phyloP scores from a whole-genome alignment of 2,329 filamentous ascomycete genomes.

The Stachybotrys echinatus region DNA sequence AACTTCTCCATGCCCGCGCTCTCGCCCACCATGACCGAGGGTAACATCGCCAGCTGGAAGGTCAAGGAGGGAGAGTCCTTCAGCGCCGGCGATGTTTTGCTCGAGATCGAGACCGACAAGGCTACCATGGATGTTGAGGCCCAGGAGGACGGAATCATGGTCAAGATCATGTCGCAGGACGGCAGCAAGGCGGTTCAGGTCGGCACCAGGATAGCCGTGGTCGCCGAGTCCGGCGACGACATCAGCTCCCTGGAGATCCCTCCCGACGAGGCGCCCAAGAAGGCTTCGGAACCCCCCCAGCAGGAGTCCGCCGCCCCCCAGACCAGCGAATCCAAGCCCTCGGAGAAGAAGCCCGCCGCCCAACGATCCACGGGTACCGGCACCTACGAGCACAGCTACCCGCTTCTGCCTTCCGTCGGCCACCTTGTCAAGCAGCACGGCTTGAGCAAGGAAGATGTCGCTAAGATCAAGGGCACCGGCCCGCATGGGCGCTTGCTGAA shows the following conservation, averaged over 20 bases:
- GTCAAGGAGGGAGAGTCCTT: slow-evolving; percentile 84
- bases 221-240: slow-evolving; percentile 79
- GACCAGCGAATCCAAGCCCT: slow-evolving; percentile 25
- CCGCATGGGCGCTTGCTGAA: slow-evolving; percentile 87
- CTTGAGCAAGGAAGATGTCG: slow-evolving; percentile 67
- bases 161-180: slow-evolving; percentile 73
- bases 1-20: slow-evolving; percentile 90
- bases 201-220: slow-evolving; percentile 74
- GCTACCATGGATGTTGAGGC: slow-evolving; percentile 93
- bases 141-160: slow-evolving; percentile 79
- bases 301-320: slow-evolving; percentile 14
- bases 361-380: slow-evolving; percentile 36
- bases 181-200: slow-evolving; percentile 74
- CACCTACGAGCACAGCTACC: slow-evolving; percentile 61
- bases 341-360: slow-evolving; percentile 27
- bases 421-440: slow-evolving; percentile 76
- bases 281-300: slow-evolving; percentile 17
- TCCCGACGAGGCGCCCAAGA: slow-evolving; percentile 52
- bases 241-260: slow-evolving; percentile 69
- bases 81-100: slow-evolving; percentile 75
- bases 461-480: slow-evolving; percentile 81
- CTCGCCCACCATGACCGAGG: slow-evolving; percentile 91
- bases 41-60: slow-evolving; percentile 80
- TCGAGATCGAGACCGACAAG: slow-evolving; percentile 93
- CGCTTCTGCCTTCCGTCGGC: slow-evolving; percentile 76